Evolutionary conservation across 306 rosid genomes (phyloP), one percentile per base, ranked within the genome.

Genomic region (Chamaecrista fasciculata): DNA sequence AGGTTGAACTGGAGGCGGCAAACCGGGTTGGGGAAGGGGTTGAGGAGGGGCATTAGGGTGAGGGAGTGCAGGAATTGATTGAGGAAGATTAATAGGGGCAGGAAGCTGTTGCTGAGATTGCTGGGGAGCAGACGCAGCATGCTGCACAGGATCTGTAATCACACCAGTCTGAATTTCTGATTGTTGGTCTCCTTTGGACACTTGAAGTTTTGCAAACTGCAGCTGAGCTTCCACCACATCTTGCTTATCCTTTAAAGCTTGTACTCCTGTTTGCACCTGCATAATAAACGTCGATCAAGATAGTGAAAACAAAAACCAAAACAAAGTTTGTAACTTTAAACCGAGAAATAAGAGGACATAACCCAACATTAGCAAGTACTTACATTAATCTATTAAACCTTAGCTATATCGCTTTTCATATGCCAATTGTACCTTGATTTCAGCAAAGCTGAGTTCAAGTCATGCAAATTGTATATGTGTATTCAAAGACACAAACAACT

Each of bases 221-320:
- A 85, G 69, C 70, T 87, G 90, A 74, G 92, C 86, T 65, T 79
- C 95, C 43, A 81, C 49, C 36, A 82, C 70, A 64, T 76, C 81
- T 72, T 92, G 98, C 69, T 84, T 84, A 60, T 87, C 98, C 85
- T 87, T 85, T 65, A 92, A 68, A 76, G 39, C 78, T 21, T 71
- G 82, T 52, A 92, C 98, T 71, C 91, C 98, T 25, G 82, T 36
- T 77, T 82, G 98, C 77, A 92, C 98, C 98, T 92, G 90, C 42
- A 49, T 20, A 48, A 75, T 57, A 57, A 62, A 62, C 40, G 56
- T 73, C 66, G 75, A 73, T 64, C 51, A 69, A 33, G 61, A 58
- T 16, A 76, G 36, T 52, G 10, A 51, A 39, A 34, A 53, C 72
- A 24, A 1, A 8, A 34, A 31, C 69, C 14, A 1, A 8, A 34